Conservation (phyloP, 2,329 filamentous ascomycete species). For the Dactylellina leptospora region DNA sequence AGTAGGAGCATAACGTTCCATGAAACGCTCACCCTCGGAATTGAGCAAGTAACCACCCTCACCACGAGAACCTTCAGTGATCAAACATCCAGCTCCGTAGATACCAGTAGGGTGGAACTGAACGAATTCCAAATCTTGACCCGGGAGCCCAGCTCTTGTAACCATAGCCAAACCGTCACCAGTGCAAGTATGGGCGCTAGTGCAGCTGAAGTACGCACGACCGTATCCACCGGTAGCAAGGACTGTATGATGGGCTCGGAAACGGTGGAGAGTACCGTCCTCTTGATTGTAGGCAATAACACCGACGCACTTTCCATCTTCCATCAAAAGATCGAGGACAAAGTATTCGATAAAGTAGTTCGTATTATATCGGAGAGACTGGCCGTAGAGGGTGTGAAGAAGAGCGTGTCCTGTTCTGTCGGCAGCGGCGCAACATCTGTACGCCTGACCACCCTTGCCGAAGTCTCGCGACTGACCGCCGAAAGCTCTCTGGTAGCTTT, state of each 20-base stretch:
- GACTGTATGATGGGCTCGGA: conserved; percentile 96
- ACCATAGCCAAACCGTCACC: conserved; percentile 99
- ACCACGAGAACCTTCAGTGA: conserved; percentile 96
- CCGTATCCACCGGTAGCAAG: conserved; percentile 97
- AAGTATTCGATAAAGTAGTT: conserved; percentile 99
- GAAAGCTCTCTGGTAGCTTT: conserved; percentile 93
- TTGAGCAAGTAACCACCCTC: conserved; percentile 98
- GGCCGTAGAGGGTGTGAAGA: conserved; percentile 96
- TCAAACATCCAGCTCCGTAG: conserved; percentile 96
- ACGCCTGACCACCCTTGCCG: conserved; percentile 97
- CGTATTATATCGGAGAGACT: conserved; percentile 95
- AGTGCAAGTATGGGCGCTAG: conserved; percentile 96
- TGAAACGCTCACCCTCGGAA: conserved; percentile 97
- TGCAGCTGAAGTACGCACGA: conserved; percentile 97
- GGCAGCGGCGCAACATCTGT: conserved; percentile 94
- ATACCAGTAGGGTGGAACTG: conserved; percentile 99
- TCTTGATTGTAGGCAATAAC: conserved; percentile 98
- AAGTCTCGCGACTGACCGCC: conserved; percentile 95
- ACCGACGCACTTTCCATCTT: conserved; percentile 95
- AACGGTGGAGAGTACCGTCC: conserved; percentile 95
- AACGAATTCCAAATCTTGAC: conserved; percentile 99
- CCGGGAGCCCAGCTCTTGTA: conserved; percentile 92
- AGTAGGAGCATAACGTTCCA: conserved; percentile 97
- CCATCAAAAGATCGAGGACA: conserved; percentile 95
- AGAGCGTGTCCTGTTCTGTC: conserved; percentile 96